Percentiles rank a stretch among this genome's conserved stretches.
Conservation (phyloP, 495 filamentous ascomycete genomes). For the Talaromyces stipitatus region DNA sequence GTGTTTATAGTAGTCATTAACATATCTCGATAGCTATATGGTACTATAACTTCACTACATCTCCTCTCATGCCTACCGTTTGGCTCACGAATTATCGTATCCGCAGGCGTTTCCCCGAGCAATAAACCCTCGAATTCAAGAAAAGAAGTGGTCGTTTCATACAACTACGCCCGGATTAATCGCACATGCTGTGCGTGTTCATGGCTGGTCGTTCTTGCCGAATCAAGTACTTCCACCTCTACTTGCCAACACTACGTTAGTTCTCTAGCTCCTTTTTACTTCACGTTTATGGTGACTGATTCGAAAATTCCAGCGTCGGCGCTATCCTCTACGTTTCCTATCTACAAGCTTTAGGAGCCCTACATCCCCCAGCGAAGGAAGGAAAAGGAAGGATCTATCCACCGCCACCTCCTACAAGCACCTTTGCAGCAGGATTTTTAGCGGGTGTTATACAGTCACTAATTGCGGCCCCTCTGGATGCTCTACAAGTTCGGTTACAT, state of each 20-base stretch:
- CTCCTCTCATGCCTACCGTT: neutral
- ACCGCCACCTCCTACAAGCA: slow-evolving; percentile 54
- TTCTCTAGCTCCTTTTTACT: neutral
- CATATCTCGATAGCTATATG: slow-evolving; percentile 45
- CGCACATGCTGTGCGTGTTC: slow-evolving; percentile 64
- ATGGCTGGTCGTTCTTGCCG: slow-evolving; percentile 83
- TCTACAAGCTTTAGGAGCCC: slow-evolving; percentile 63
- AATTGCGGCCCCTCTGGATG: slow-evolving; percentile 81
- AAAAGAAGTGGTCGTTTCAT: slow-evolving; percentile 57
- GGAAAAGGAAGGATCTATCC: slow-evolving; percentile 67
- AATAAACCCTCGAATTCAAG: slow-evolving; percentile 53
- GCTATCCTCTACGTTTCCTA: slow-evolving; percentile 84
- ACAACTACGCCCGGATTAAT: slow-evolving; percentile 74
- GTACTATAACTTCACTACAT: slow-evolving; percentile 23
- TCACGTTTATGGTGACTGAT: slow-evolving; percentile 3
- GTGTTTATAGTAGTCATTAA: slow-evolving; percentile 10
- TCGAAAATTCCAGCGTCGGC: slow-evolving; percentile 48
- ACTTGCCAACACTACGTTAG: slow-evolving; percentile 67
- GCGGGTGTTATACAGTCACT: slow-evolving; percentile 75
- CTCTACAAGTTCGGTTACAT: slow-evolving; percentile 72
- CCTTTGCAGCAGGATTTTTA: slow-evolving; percentile 69
- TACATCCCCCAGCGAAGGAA: slow-evolving; percentile 66
- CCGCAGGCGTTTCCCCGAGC: slow-evolving; percentile 57
- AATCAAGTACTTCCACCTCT: slow-evolving; percentile 83
- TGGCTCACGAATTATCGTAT: neutral